These are phyloP conservation scores for Sphagnum contortum DNA, from an alignment of 225 moss, liverwort and hornwort genomes.

Conservation along the genomic window DNA sequence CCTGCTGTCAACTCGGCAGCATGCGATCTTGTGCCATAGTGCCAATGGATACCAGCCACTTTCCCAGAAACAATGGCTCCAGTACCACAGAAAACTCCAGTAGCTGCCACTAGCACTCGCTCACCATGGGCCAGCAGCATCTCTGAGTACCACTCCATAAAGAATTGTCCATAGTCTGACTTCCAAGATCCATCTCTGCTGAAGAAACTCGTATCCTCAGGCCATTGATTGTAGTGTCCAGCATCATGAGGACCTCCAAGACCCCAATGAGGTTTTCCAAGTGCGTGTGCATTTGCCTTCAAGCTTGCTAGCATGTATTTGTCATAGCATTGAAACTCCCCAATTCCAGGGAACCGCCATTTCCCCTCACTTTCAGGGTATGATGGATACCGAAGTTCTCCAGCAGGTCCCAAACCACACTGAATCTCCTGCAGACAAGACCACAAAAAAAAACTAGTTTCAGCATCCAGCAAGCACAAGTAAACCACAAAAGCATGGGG, in stretches of 20 bases:
- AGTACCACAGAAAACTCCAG: not conserved
- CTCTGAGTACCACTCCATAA: slow-evolving; percentile 27
- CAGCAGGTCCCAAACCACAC: slow-evolving; percentile 24
- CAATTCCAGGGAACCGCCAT: slow-evolving; percentile 28
- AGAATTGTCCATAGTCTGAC: slow-evolving; percentile 31
- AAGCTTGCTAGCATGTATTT: slow-evolving; percentile 43
- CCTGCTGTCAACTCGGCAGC: too few species aligned
- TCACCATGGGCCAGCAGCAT: slow-evolving; percentile 23
- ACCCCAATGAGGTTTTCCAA: slow-evolving; percentile 25
- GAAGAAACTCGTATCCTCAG: slow-evolving; percentile 20
- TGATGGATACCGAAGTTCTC: slow-evolving; percentile 20
- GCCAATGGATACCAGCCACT: too few species aligned
- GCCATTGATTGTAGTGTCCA: slow-evolving; percentile 19
- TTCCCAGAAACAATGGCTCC: too few species aligned
- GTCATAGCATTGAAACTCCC: slow-evolving; percentile 44
- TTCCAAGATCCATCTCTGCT: slow-evolving; percentile 24
- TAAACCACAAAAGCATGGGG: not conserved
- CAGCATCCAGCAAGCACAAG: not conserved
- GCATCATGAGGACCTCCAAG: slow-evolving; percentile 18
- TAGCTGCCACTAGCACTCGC: slow-evolving; percentile 15
- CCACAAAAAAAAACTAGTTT: slow-evolving; percentile 1
- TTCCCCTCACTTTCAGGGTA: slow-evolving; percentile 23
- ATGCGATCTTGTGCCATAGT: too few species aligned
- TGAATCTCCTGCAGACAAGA: slow-evolving; percentile 12
- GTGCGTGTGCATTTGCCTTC: slow-evolving; percentile 16